These are phyloP conservation scores for Citrus maxima DNA, from an alignment of 345 rosid genomes.

Conservation along the genomic window DNA sequence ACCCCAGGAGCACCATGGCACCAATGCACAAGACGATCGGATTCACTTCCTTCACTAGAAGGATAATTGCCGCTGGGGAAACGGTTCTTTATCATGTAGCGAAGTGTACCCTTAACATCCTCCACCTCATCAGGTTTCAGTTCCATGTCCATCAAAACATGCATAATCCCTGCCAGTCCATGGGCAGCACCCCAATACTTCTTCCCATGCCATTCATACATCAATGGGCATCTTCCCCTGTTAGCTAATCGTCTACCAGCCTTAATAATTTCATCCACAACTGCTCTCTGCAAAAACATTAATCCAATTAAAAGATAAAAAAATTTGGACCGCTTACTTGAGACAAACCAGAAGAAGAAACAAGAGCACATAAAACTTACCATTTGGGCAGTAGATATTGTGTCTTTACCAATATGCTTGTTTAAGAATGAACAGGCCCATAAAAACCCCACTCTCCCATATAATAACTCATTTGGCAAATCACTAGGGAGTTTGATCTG, in stretches of 20 bases:
- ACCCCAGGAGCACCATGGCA: constrained; percentile 80
- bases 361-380: constrained; percentile 21
- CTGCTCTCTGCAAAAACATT: constrained; percentile 40
- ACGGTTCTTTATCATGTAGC: constrained; percentile 51
- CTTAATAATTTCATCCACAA: constrained; percentile 51
- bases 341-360: background rate
- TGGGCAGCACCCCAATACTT: constrained; percentile 80
- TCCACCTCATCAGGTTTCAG: constrained; percentile 56
- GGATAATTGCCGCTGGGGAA: constrained; percentile 69
- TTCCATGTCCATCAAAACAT: constrained; percentile 65
- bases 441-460: constrained; percentile 61
- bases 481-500: constrained; percentile 53
- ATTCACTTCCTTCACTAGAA: constrained; percentile 51
- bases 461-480: constrained; percentile 53
- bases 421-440: constrained; percentile 71
- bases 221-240: constrained; percentile 50
- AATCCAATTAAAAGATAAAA: background rate
- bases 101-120: constrained; percentile 60
- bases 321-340: background rate
- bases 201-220: constrained; percentile 81
- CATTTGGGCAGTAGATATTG: constrained; percentile 36
- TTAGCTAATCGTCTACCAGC: constrained; percentile 44
- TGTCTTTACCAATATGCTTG: constrained; percentile 51
- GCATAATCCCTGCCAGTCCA: constrained; percentile 70
- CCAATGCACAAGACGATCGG: constrained; percentile 66